Evolutionary conservation across 257 asterid genomes (phyloP).

Genomic region (Oldenlandia corymbosa): DNA sequence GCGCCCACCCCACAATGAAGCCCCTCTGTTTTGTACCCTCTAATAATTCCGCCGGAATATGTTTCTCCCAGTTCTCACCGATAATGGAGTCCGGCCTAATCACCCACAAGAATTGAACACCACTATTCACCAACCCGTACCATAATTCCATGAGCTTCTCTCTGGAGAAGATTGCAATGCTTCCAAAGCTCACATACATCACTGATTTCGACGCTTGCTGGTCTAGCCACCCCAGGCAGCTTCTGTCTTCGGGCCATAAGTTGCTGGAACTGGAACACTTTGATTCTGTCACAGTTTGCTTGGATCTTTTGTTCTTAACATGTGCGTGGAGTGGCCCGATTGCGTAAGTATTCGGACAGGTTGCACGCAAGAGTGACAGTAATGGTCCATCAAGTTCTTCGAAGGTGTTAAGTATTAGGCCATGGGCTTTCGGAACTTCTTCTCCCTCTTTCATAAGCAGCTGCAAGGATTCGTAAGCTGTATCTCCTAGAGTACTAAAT

Average conservation of each 20-base stretch:
- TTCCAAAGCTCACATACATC: conserved; percentile 50
- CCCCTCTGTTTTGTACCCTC: conserved; percentile 33
- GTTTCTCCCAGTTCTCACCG: conserved; percentile 14
- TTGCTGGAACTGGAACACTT: conserved; percentile 10
- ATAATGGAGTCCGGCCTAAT: conserved; percentile 37
- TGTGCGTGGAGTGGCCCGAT: conserved; percentile 40
- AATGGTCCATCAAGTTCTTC: conserved; percentile 2
- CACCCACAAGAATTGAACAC: conserved; percentile 41
- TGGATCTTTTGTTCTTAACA: conserved; percentile 10
- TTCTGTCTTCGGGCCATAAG: conserved; percentile 40
- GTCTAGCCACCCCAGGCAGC: conserved; percentile 40
- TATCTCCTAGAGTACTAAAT: neutral
- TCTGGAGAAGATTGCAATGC: conserved; percentile 24
- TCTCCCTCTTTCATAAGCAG: neutral
- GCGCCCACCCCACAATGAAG: conserved; percentile 41
- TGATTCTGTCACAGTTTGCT: neutral
- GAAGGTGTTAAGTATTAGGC: conserved; percentile 4
- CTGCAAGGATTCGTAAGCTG: neutral
- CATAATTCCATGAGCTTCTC: conserved; percentile 40
- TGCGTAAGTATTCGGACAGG: conserved; percentile 3
- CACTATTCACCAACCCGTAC: conserved; percentile 47
- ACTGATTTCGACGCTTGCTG: conserved; percentile 33
- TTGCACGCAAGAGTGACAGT: neutral
- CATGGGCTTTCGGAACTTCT: neutral
- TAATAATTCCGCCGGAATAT: conserved; percentile 21